Evolutionary conservation across 306 rosid species (phyloP), one percentile per base, ranked within the genome.

Genomic region (Biancaea sappan): DNA sequence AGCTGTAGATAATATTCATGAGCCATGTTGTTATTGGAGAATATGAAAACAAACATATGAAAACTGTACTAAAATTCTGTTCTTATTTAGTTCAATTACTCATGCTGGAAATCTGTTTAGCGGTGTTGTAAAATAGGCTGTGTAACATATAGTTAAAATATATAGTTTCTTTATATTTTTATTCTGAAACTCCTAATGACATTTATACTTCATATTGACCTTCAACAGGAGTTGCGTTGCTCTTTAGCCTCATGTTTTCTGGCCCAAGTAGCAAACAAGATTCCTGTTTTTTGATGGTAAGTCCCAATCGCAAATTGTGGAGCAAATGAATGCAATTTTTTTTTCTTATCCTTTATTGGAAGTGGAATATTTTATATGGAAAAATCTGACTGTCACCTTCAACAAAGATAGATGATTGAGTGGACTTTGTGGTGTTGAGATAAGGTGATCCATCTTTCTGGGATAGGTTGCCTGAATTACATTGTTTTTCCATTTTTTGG

Each of bases 201-300:
- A 37, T 37, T 31, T 31, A 31, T 5, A 31, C 34, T 31, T 31
- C 5, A 2, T 47, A 47, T 47, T 47, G 52, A 0, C 22, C 52
- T 52, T 48, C 1, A 21, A 34, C 11, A 41, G 35, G n/a, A 41
- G n/a, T 5, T 2, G 47, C 16, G 50, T 29, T 29, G 43, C 43
- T 10, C 43, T 8, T 63, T 15, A 28, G 28, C 32, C 52, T 38
- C 37, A 44, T 50, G 60, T 34, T 65, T 70, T 50, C 3, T 47
- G 24, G 31, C 54, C 12, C 35, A 22, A 46, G 51, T 57, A 12
- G 29, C 7, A 34, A 58, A 46, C 44, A 58, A 50, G 76, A 57
- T 81, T 77, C 47, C 50, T 40, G 76, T 72, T 63, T 77, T 82
- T 72, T 43, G 82, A 69, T 60, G 79, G 59, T 11, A 37, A 32